Conservation (phyloP, 2,329 filamentous ascomycete species). For the Aspergillus tamarii region DNA sequence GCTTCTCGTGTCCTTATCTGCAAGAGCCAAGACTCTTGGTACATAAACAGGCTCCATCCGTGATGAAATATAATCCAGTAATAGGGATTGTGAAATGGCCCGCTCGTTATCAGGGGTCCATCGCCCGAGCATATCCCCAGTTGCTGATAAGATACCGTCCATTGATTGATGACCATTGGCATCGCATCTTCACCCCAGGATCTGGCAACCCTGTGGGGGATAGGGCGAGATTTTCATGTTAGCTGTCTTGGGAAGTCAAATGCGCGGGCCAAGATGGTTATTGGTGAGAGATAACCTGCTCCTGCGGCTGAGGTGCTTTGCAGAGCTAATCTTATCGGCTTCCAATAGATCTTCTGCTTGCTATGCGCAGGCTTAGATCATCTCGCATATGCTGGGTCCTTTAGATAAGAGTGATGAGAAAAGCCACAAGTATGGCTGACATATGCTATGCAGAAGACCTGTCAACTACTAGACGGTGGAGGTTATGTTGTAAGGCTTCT, state of each 20-base stretch:
- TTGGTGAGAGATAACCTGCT: slow-evolving; percentile 1
- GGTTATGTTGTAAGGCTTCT: neutral
- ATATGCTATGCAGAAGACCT: neutral
- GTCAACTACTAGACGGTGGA: neutral
- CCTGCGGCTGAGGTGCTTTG: neutral
- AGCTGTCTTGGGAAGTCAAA: slow-evolving; percentile 1
- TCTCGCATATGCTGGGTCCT: neutral
- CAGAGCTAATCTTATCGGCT: neutral
- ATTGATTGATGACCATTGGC: neutral
- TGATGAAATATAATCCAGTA: neutral
- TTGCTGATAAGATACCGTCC: neutral
- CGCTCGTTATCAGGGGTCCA: neutral
- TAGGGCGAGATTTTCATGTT: neutral
- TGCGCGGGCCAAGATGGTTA: neutral
- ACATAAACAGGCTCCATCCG: neutral
- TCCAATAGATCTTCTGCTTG: neutral
- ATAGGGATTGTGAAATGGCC: neutral
- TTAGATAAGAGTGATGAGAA: neutral
- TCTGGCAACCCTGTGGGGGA: neutral
- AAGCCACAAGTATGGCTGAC: neutral
- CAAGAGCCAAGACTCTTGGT: neutral
- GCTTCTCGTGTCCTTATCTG: neutral
- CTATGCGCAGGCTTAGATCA: neutral
- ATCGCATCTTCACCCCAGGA: neutral
- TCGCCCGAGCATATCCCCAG: neutral